Evolutionary conservation across 116 monocot genomes (phyloP).

Genomic region (Posidonia oceanica): DNA sequence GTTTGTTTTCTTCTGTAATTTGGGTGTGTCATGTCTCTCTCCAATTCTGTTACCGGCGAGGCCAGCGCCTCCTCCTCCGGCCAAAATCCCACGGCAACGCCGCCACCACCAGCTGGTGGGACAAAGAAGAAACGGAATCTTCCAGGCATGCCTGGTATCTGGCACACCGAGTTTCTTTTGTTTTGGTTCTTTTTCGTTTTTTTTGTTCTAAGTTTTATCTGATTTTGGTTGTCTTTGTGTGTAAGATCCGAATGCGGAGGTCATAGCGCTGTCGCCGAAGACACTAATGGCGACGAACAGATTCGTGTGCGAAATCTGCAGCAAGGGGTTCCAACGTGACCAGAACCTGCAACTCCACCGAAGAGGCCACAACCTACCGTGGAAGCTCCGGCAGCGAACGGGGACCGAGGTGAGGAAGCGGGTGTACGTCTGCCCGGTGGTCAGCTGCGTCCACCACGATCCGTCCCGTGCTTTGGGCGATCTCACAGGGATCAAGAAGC

Average conservation of each 20-base stretch:
- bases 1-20: neutral
- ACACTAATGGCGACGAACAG: constrained; percentile 70
- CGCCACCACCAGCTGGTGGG: constrained; percentile 5
- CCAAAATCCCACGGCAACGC: constrained; percentile 9
- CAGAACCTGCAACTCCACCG: constrained; percentile 79
- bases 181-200: too few species aligned
- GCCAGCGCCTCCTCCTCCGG: constrained; percentile 7
- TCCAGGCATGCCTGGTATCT: constrained; percentile 66
- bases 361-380: constrained; percentile 68
- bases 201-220: too few species aligned
- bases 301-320: constrained; percentile 83
- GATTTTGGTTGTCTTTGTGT: neutral
- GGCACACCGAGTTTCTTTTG: too few species aligned
- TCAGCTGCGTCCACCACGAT: constrained; percentile 76
- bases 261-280: constrained; percentile 66
- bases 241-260: constrained; percentile 69
- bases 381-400: constrained; percentile 67
- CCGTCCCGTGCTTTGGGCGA: constrained; percentile 75
- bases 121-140: constrained; percentile 68
- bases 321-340: constrained; percentile 74
- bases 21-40: constrained; percentile 3
- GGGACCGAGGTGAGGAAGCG: constrained; percentile 52
- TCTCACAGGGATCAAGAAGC: constrained; percentile 87
- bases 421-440: constrained; percentile 69
- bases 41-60: constrained; percentile 31